A percentile compares a stretch with the other conserved stretches of the same genome.
phyloP scores from a whole-genome alignment of 257 asterid genomes.

The Solanum corneliomulleri region DNA sequence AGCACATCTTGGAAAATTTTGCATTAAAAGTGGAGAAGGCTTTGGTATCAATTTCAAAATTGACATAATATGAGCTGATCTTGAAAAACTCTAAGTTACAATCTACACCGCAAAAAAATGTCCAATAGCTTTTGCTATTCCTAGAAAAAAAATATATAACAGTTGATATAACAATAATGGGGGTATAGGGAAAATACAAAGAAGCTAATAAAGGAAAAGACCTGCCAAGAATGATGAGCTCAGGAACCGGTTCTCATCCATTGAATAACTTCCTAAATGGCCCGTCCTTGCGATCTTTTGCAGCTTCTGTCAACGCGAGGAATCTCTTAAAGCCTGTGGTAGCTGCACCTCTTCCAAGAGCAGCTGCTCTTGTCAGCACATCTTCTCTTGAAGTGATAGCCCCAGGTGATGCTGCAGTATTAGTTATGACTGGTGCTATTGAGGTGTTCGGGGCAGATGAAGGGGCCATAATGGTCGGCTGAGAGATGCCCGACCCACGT shows the following conservation, averaged over 20 bases:
- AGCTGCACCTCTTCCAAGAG: conserved; percentile 95
- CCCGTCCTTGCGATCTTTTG: conserved; percentile 90
- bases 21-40: neutral
- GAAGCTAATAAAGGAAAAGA: neutral
- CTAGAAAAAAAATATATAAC: neutral
- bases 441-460: conserved; percentile 26
- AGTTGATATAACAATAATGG: neutral
- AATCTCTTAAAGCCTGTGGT: conserved; percentile 84
- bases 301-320: conserved; percentile 86
- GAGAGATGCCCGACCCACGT: conserved; percentile 71
- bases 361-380: conserved; percentile 92
- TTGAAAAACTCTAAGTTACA: neutral
- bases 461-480: conserved; percentile 24
- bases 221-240: neutral
- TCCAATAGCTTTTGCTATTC: neutral
- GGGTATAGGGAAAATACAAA: neutral
- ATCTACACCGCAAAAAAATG: neutral
- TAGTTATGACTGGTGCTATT: conserved; percentile 28
- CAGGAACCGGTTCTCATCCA: conserved; percentile 24
- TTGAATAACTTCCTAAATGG: conserved; percentile 84
- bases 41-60: neutral
- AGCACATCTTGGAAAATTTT: neutral
- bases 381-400: conserved; percentile 72
- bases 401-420: conserved; percentile 34
- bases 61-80: neutral